Evolutionary conservation across 306 rosid genomes (phyloP), one percentile per base, ranked within the genome.

Genomic region (Sphenostylis stenocarpa): DNA sequence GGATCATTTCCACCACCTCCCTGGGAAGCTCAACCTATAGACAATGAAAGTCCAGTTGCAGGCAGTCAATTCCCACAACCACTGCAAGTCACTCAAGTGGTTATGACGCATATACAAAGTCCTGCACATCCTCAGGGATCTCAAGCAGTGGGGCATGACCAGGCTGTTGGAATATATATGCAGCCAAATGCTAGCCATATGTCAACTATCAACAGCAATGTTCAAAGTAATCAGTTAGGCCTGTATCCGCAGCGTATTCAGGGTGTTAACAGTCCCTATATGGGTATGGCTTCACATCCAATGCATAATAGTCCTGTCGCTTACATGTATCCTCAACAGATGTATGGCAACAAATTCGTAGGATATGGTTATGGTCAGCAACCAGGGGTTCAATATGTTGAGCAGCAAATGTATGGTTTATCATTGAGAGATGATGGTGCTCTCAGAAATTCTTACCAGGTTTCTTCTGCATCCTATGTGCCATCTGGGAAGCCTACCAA

Each of bases 1-100:
- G 98, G 91, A 62, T 86, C 98, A 34, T 87, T 91, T 5, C 99
- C 99, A 1, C 96, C 93, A 1, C 99, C 99, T n/a, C 99, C 99
- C 1, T 96, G 99, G 99, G 99, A 96, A 87, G 90, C 89, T 85
- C 97, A 89, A 86, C 52, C 92, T 26, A 36, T 81, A 12, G 90
- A 89, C 26, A 90, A 74, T 41, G 84, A 91, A 63, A 84, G 81
- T 77, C 83, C 87, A 20, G 89, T 82, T 4, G 77, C 86, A 24
- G 86, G 88, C 56, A 76, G 89, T 79, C 98, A 84, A 75, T 96
- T 85, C 85, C 89, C 94, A 52, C 98, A 87, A 43, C 85, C 90
- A 16, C 15, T 85, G 89, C 98, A 90, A 83, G 81, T 84, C 58
- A 56, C 88, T 70, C 91, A 85, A 74, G 84, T 86, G 88, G 87